Conservation (phyloP, 1,284 basidiomycete genomes). For the Heterobasidion irregulare region DNA sequence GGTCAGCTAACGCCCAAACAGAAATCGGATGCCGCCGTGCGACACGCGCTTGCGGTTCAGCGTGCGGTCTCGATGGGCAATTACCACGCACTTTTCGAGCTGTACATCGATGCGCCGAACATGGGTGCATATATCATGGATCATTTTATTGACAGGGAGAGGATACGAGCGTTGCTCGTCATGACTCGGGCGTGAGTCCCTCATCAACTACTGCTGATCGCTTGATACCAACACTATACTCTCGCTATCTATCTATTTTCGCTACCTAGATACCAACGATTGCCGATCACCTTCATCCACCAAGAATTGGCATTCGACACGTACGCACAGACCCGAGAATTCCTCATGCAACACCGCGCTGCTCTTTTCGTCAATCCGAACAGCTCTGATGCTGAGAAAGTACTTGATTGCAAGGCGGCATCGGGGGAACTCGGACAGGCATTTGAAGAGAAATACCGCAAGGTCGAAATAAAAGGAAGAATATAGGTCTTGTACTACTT, state of each 20-base stretch:
- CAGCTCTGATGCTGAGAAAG: constrained; percentile 48
- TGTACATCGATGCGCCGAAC: constrained; percentile 84
- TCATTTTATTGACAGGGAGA: constrained; percentile 92
- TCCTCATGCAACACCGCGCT: constrained; percentile 66
- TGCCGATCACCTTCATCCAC: constrained; percentile 74
- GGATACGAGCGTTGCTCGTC: constrained; percentile 79
- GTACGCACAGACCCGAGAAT: constrained; percentile 55
- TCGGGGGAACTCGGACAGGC: constrained; percentile 42
- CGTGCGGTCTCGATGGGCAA: constrained; percentile 88
- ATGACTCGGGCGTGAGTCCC: constrained; percentile 83
- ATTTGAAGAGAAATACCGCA: constrained; percentile 71
- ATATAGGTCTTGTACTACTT: constrained; percentile 16
- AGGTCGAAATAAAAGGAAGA: constrained; percentile 63
- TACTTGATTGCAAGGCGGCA: constrained; percentile 60
- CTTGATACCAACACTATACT: background rate
- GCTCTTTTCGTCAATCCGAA: constrained; percentile 63
- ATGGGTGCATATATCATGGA: constrained; percentile 99
- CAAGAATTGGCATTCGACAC: constrained; percentile 82
- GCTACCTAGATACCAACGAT: constrained; percentile 60
- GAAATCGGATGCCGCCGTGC: constrained; percentile 74
- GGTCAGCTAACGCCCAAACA: constrained; percentile 90
- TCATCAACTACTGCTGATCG: constrained; percentile 6
- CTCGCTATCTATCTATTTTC: background rate
- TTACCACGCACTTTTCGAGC: constrained; percentile 86
- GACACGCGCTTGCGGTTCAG: constrained; percentile 87